Evolutionary conservation across 2,329 filamentous ascomycete genomes (phyloP).

Genomic region (Curvularia spicifera): DNA sequence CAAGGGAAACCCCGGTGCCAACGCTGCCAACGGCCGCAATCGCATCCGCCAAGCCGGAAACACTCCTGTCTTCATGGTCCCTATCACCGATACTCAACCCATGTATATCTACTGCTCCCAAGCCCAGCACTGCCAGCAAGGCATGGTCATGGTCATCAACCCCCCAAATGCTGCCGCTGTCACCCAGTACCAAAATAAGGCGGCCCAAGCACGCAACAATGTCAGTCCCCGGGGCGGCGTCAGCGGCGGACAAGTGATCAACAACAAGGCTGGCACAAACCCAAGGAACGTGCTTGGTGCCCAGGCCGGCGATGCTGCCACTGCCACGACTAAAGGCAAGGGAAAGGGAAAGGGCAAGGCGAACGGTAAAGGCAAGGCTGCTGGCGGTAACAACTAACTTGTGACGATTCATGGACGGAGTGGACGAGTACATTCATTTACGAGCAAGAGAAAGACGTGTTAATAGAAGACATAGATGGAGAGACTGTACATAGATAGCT

Average conservation of each 20-base stretch:
- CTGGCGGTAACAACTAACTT: too few relatives aligned
- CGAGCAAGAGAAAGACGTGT: too few relatives aligned
- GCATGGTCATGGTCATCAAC: conserved; percentile 79
- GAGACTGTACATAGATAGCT: too few relatives aligned
- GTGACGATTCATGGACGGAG: neutral
- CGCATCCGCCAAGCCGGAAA: conserved; percentile 32
- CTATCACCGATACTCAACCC: conserved; percentile 59
- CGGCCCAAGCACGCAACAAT: conserved; percentile 37
- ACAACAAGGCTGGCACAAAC: conserved; percentile 34
- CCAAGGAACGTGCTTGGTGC: conserved; percentile 24
- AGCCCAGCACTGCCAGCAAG: conserved; percentile 69
- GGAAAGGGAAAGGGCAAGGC: neutral
- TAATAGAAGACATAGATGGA: too few relatives aligned
- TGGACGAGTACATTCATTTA: too few relatives aligned
- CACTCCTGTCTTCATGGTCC: conserved; percentile 38
- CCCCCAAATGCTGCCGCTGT: conserved; percentile 36
- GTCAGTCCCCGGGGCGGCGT: conserved; percentile 30
- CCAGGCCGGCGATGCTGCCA: conserved; percentile 16
- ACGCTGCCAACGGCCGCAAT: conserved; percentile 24
- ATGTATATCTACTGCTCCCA: conserved; percentile 81
- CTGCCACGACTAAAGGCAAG: neutral
- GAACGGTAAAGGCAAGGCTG: too few relatives aligned
- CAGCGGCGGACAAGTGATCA: conserved; percentile 26
- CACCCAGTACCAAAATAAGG: conserved; percentile 30
- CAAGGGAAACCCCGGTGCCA: conserved; percentile 20